Evolutionary conservation across 345 rosid species (phyloP).

Genomic region (Arabis alpina): DNA sequence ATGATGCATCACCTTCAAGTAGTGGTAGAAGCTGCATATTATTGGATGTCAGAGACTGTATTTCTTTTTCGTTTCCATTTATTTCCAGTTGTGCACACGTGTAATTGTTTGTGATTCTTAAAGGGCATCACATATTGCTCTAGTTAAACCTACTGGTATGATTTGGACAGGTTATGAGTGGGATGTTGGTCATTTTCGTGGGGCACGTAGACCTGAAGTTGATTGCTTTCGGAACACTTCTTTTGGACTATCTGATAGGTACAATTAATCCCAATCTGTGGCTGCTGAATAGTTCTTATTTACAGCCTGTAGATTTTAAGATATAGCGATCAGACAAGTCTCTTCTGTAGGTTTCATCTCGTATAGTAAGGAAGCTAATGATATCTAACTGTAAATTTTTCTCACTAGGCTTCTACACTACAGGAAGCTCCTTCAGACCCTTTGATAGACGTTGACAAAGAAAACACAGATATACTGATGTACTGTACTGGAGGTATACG

Average conservation of each 20-base stretch:
- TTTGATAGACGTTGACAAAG: constrained; percentile 69
- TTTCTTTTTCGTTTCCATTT: background rate
- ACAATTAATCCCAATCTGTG: constrained; percentile 17
- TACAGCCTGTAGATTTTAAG: constrained; percentile 9
- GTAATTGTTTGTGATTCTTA: constrained; percentile 6
- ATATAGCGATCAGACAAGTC: constrained; percentile 14
- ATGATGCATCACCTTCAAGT: constrained; percentile 39
- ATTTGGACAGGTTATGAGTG: no score
- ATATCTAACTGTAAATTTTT: background rate
- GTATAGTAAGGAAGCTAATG: background rate
- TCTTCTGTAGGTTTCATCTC: background rate
- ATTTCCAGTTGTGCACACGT: background rate
- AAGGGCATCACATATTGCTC: background rate
- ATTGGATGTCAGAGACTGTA: constrained; percentile 93
- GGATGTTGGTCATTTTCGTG: constrained; percentile 90
- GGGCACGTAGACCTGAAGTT: constrained; percentile 81
- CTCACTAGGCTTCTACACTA: constrained; percentile 1
- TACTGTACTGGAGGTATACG: constrained; percentile 97
- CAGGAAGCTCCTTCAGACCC: constrained; percentile 74
- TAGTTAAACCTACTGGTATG: constrained; percentile 12
- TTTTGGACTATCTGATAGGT: constrained; percentile 73
- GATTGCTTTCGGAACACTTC: constrained; percentile 92
- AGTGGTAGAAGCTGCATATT: constrained; percentile 51
- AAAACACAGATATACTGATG: constrained; percentile 75
- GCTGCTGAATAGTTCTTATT: background rate